Evolutionary conservation across 2,329 filamentous ascomycete species (phyloP), one percentile per base, ranked within the genome.

Genomic region (Neopestalotiopsis clavispora): DNA sequence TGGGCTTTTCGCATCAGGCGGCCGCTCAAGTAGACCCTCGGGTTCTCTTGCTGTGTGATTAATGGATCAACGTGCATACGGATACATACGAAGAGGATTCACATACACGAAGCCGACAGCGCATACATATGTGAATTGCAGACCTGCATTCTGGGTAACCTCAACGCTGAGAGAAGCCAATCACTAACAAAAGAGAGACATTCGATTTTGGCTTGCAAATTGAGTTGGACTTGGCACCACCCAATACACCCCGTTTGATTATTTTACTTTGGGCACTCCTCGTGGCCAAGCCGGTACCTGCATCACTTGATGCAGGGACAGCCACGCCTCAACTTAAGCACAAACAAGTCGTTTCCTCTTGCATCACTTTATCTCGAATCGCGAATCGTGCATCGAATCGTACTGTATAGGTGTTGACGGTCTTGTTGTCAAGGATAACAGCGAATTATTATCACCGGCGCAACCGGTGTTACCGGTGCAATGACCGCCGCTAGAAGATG

Each of bases 141-240:
- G 10, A 38, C 34, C 34, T 38, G 34, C 45, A 52, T 23, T n/a
- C 6, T 20, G 14, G 10, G 7, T n/a, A 3, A 52, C 45, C 45
- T n/a, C 14, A 6, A n/a, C 45, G 17, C 10, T 38, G 45, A 52
- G 4, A 20, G 45, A n/a, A 52, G n/a, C 45, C 45, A 52, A 52
- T 23, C 45, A 20, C 17, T 14, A n/a, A n/a, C 14, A 52, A n/a
- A 20, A 17, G 5, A 52, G 34, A 38, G 34, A 52, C 45, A 52
- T 20, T 20, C 45, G 45, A 52, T n/a, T 52, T 52, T 52, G 45
- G 45, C 14, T 52, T 52, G 45, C 45, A 52, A 52, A 52, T 52
- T 52, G 45, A 52, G 45, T 52, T 52, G 45, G 45, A 52, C 45
- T 52, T 52, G 45, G 45, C 45, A 52, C n/a, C 45, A 52, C 45